Percentiles rank a stretch among this genome's conserved stretches.
Conservation (phyloP, 2,329 filamentous ascomycete species). For the Sporothrix humicola region DNA sequence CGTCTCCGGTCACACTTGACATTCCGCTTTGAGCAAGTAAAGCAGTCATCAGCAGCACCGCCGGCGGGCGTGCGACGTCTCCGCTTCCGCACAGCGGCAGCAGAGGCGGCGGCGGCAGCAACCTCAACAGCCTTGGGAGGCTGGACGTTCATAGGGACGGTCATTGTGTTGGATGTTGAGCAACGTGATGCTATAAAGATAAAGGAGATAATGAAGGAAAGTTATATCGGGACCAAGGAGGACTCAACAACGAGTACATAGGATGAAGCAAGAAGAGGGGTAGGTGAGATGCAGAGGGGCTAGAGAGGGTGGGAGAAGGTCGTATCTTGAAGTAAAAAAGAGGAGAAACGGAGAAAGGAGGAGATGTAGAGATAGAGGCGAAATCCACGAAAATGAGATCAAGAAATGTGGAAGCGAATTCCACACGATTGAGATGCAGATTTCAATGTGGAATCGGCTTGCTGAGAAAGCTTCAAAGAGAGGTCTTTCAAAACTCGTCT, state of each 20-base stretch:
- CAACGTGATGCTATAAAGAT: conserved; percentile 9
- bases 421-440: background rate
- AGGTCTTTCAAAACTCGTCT: conserved; percentile 39
- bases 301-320: conserved; percentile 42
- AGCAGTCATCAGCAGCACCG: conserved; percentile 93
- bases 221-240: background rate
- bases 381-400: background rate
- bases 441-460: background rate
- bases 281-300: conserved; percentile 27
- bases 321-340: conserved; percentile 37
- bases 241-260: conserved; percentile 29
- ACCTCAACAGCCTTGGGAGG: conserved; percentile 51
- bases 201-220: background rate
- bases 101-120: conserved; percentile 44
- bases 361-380: background rate
- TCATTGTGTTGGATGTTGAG: conserved; percentile 48
- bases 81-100: conserved; percentile 64
- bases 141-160: conserved; percentile 54
- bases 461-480: conserved; percentile 11
- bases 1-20: conserved; percentile 87
- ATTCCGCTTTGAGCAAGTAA: conserved; percentile 83
- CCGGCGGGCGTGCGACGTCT: conserved; percentile 86
- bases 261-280: conserved; percentile 35
- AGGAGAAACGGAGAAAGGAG: conserved; percentile 13
- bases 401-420: background rate